These are phyloP conservation scores for Diaporthe caulivora DNA, from an alignment of 2,329 filamentous ascomycete genomes.

Conservation along the genomic window DNA sequence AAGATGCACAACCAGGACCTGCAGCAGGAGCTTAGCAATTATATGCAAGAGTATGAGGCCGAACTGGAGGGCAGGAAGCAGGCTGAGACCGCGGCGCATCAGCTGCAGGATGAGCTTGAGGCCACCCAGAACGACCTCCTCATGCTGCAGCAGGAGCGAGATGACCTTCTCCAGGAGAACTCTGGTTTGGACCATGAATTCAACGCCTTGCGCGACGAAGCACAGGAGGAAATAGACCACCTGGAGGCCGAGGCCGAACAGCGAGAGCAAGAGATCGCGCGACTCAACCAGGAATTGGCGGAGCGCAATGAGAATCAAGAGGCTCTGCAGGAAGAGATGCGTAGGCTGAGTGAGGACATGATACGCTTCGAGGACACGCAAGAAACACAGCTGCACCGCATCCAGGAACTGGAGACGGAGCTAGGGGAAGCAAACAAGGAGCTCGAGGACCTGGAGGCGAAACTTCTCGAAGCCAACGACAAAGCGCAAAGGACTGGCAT, in stretches of 20 bases:
- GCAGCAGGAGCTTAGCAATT: conserved; percentile 83
- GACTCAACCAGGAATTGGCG: conserved; percentile 77
- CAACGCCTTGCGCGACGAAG: conserved; percentile 70
- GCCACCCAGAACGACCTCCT: conserved; percentile 84
- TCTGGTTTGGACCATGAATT: conserved; percentile 69
- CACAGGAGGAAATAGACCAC: conserved; percentile 74
- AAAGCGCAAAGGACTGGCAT: conserved; percentile 91
- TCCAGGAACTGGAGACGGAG: conserved; percentile 86
- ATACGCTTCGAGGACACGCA: conserved; percentile 92
- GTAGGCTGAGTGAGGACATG: conserved; percentile 87
- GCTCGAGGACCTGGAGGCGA: conserved; percentile 86
- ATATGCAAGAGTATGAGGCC: conserved; percentile 82
- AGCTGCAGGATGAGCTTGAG: conserved; percentile 85
- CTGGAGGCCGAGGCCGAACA: conserved; percentile 80
- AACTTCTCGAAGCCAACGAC: conserved; percentile 84
- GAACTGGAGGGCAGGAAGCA: conserved; percentile 74
- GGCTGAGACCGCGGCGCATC: conserved; percentile 68
- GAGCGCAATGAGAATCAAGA: conserved; percentile 88
- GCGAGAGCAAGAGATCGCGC: conserved; percentile 77
- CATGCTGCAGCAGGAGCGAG: conserved; percentile 83
- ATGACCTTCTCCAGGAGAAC: conserved; percentile 81
- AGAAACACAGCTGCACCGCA: conserved; percentile 80
- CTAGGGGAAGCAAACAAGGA: conserved; percentile 87
- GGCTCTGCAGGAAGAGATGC: conserved; percentile 94
- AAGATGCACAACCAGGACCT: conserved; percentile 93